Evolutionary conservation across 306 rosid species (phyloP), one percentile per base, ranked within the genome.

Genomic region (Oxytropis ochrocephala): DNA sequence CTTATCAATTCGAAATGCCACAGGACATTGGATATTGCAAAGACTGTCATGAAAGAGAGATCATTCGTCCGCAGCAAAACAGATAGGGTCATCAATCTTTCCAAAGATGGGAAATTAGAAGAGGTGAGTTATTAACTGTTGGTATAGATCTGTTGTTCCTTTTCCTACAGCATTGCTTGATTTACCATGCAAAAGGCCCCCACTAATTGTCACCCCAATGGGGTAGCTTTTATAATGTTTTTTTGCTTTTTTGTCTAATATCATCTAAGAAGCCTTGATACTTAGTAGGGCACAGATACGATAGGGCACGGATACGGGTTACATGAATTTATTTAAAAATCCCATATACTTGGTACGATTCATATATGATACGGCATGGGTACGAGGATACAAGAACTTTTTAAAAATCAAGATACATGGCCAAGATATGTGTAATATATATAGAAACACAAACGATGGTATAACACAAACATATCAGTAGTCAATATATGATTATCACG

Each of bases 11-110:
- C 49, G 64, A 58, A 67, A 81, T 72, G 57, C 72, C 39, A 64
- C 87, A 92, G 97, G 68, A 85, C 90, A 24, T 60, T 92, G 17
- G 77, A 85, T 62, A 87, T 85, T 29, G 86, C 90, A 13, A 92
- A 92, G 86, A 75, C 86, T 43, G 75, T 92, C 64, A 82, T 89
- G 52, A 87, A 79, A 75, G 92, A 92, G 58, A 84, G 82, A 68
- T 41, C 63, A 7, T 80, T 10, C 64, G 96, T 92, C 41, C 77
- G 78, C 83, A 85, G 68, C 79, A 87, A 87, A 85, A 76, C 81
- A 19, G 90, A 89, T 78, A 27, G 78, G 57, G 70, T 84, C 50
- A 85, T 92, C 77, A 79, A 84, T 78, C 87, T 92, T 73, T 85
- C 90, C 35, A 35, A 78, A 39, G 92, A 79, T 72, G 87, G 80